Conservation (phyloP, 2,329 filamentous ascomycete species). For the Verticillium zaregamsianum region DNA sequence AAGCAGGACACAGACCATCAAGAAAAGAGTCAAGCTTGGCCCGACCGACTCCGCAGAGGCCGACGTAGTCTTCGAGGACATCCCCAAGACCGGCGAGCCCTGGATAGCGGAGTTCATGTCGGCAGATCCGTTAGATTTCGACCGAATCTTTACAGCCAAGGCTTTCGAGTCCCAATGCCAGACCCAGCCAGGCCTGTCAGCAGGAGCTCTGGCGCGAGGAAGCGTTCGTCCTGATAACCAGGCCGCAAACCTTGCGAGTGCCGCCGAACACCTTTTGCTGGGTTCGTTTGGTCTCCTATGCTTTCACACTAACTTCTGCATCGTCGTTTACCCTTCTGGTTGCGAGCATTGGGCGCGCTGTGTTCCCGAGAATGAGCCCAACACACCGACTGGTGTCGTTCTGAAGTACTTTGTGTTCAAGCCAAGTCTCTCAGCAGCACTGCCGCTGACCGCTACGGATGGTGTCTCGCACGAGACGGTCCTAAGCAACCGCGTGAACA, state of each 20-base stretch:
- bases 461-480: not conserved
- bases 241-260: constrained; percentile 16
- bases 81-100: constrained; percentile 12
- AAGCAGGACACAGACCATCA: constrained; percentile 8
- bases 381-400: constrained; percentile 5
- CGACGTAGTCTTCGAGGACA: constrained; percentile 18
- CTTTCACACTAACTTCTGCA: constrained; percentile 22
- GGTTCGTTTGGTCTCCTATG: constrained; percentile 31
- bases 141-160: constrained; percentile 26
- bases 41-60: constrained; percentile 6
- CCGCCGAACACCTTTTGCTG: constrained; percentile 28
- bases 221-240: constrained; percentile 5
- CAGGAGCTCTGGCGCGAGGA: constrained; percentile 9
- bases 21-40: constrained; percentile 18
- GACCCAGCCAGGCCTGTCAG: not conserved
- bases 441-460: not conserved
- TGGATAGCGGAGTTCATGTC: constrained; percentile 23
- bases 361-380: constrained; percentile 11
- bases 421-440: constrained; percentile 12
- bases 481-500: not conserved
- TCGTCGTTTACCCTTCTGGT: constrained; percentile 34
- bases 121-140: constrained; percentile 23
- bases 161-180: constrained; percentile 19
- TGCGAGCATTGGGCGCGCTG: constrained; percentile 28
- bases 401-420: constrained; percentile 35